A percentile compares a stretch with the other conserved stretches of the same genome.
Evolutionary conservation across 1,284 basidiomycete genomes (phyloP).

Genomic region (Pseudozyma sp.): DNA sequence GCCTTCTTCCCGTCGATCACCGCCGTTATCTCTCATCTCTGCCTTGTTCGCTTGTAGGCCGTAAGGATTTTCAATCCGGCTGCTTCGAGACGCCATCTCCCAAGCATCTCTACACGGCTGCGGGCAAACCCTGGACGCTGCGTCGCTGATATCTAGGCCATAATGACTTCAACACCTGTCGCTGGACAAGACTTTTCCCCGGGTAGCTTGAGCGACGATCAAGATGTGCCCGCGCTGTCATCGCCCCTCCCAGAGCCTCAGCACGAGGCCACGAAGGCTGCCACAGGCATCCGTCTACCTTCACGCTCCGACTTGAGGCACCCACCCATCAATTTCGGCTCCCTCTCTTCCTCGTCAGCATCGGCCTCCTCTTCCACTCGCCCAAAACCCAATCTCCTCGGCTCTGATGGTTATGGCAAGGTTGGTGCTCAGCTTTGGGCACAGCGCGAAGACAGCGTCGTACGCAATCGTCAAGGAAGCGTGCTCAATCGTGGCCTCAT

Average conservation of each 20-base stretch:
- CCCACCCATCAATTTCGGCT: constrained; percentile 3
- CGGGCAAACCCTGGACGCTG: background rate
- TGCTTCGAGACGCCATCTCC: background rate
- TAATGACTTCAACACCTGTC: background rate
- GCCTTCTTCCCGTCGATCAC: too few species aligned
- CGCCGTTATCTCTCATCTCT: too few species aligned
- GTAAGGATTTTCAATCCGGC: background rate
- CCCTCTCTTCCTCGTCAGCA: constrained; percentile 8
- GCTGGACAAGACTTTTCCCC: background rate
- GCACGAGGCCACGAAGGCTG: constrained; percentile 4
- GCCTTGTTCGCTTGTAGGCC: background rate
- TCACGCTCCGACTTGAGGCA: constrained; percentile 7
- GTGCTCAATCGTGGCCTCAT: constrained; percentile 91
- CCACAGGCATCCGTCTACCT: background rate
- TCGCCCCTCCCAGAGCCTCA: constrained; percentile 41
- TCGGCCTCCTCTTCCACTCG: constrained; percentile 8
- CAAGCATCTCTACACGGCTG: background rate
- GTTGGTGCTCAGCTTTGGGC: constrained; percentile 46
- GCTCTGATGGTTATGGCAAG: constrained; percentile 41
- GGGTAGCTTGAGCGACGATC: background rate
- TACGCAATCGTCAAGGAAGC: constrained; percentile 87
- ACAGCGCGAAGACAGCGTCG: constrained; percentile 72
- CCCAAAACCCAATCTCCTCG: constrained; percentile 33
- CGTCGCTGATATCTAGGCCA: too few species aligned
- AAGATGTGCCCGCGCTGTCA: constrained; percentile 32